Evolutionary conservation across 306 rosid species (phyloP).

Genomic region (Sphenostylis stenocarpa): DNA sequence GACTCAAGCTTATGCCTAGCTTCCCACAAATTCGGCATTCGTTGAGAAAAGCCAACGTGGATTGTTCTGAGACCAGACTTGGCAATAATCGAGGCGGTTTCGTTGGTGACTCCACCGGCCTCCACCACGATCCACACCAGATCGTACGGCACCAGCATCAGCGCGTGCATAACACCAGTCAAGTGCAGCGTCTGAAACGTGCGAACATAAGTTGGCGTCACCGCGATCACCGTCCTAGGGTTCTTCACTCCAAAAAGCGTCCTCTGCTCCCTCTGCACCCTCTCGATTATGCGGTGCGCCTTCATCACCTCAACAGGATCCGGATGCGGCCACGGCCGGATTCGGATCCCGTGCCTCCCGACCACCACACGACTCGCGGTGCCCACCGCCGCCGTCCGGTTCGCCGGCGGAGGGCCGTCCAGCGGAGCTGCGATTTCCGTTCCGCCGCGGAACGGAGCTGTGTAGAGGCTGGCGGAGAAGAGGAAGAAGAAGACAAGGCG

Average conservation of each 20-base stretch:
- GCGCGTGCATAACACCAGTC: slow-evolving; percentile 92
- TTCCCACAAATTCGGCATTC: slow-evolving; percentile 87
- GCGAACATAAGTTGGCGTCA: slow-evolving; percentile 87
- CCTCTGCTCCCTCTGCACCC: slow-evolving; percentile 92
- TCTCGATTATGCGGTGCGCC: slow-evolving; percentile 88
- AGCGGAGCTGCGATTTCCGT: slow-evolving; percentile 48
- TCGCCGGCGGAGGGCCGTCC: slow-evolving; percentile 31
- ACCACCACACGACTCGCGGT: slow-evolving; percentile 80
- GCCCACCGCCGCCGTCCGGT: slow-evolving; percentile 50
- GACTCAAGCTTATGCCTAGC: slow-evolving; percentile 78
- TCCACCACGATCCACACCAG: slow-evolving; percentile 95
- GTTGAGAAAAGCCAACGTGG: slow-evolving; percentile 65
- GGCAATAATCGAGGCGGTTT: slow-evolving; percentile 74
- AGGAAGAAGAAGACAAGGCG: slow-evolving; percentile 93
- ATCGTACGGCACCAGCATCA: slow-evolving; percentile 85
- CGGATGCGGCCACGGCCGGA: slow-evolving; percentile 99
- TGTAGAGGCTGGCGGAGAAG: slow-evolving; percentile 65
- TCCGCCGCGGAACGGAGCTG: slow-evolving; percentile 67
- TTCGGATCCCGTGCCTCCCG: slow-evolving; percentile 99
- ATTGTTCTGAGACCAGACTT: slow-evolving; percentile 70
- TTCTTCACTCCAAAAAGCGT: slow-evolving; percentile 79
- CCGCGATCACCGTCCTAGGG: slow-evolving; percentile 68
- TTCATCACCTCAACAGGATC: slow-evolving; percentile 90
- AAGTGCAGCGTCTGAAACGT: slow-evolving; percentile 93
- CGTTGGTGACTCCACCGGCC: slow-evolving; percentile 86